phyloP scores from a whole-genome alignment of 805 yeast genomes.

The Starmerella apis region DNA sequence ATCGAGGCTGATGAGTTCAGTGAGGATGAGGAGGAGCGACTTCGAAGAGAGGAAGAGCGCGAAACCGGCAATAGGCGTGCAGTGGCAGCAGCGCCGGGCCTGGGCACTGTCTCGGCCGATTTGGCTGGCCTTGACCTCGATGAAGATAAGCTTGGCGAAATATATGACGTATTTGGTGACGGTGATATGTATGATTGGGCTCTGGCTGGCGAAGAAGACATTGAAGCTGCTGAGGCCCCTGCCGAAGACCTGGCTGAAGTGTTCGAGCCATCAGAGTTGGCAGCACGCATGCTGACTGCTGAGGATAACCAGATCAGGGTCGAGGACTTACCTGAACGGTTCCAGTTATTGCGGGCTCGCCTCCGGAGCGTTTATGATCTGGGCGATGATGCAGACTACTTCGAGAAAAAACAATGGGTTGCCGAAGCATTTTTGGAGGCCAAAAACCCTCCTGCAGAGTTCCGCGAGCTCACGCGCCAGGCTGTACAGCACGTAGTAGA shows the following conservation, averaged over 20 bases:
- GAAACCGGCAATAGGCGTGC: conserved; percentile 29
- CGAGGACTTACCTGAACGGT: conserved; percentile 86
- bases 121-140: conserved; percentile 59
- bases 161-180: conserved; percentile 91
- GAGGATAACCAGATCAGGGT: conserved; percentile 80
- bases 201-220: conserved; percentile 69
- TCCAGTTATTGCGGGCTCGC: conserved; percentile 60
- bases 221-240: conserved; percentile 25
- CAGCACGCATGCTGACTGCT: conserved; percentile 82
- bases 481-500: conserved; percentile 63
- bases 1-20: conserved; percentile 88
- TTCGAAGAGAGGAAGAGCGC: conserved; percentile 44
- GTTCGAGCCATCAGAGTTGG: conserved; percentile 87
- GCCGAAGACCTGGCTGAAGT: conserved; percentile 57
- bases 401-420: conserved; percentile 70
- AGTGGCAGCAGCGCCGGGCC: conserved; percentile 9
- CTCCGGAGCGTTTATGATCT: conserved; percentile 57
- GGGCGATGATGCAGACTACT: conserved; percentile 50
- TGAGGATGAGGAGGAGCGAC: conserved; percentile 63
- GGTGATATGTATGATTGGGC: conserved; percentile 99
- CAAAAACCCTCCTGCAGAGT: conserved; percentile 39
- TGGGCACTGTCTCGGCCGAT: conserved; percentile 22
- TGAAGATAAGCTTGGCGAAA: conserved; percentile 82
- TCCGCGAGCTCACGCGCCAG: conserved; percentile 39
- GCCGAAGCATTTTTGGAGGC: conserved; percentile 51